These are phyloP conservation scores for Hypomontagnella submonticulosa DNA, from an alignment of 495 filamentous ascomycete genomes.

Conservation along the genomic window DNA sequence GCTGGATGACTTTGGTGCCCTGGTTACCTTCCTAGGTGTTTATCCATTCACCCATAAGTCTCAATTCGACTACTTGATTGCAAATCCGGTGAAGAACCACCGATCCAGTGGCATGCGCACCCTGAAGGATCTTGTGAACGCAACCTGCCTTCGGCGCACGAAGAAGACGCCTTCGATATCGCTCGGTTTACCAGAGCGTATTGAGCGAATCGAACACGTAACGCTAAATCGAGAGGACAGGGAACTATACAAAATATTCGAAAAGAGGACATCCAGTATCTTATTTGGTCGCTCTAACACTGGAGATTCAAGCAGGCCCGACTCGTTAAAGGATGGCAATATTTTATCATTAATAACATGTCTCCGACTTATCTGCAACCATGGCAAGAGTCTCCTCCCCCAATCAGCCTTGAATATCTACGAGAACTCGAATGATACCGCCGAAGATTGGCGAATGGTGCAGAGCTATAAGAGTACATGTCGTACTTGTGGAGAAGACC, in stretches of 20 bases:
- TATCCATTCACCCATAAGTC: constrained; percentile 28
- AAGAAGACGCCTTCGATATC: constrained; percentile 29
- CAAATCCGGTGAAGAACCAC: neutral
- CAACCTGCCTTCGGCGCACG: constrained; percentile 38
- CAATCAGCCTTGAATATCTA: no score
- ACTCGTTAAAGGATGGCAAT: neutral
- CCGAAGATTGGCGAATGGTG: neutral
- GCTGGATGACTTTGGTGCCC: constrained; percentile 48
- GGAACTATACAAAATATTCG: neutral
- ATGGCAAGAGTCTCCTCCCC: constrained; percentile 5
- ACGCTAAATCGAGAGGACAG: neutral
- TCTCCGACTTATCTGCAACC: constrained; percentile 3
- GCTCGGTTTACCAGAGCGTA: constrained; percentile 1
- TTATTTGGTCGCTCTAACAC: neutral
- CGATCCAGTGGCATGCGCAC: neutral
- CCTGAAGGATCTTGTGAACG: neutral
- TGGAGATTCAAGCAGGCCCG: neutral
- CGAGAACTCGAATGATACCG: no score
- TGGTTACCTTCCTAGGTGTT: constrained; percentile 48
- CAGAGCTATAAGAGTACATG: neutral
- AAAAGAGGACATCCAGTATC: neutral
- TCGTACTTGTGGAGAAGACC: neutral
- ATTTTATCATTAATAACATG: neutral
- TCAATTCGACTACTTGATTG: constrained; percentile 1
- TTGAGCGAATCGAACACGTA: neutral